A percentile compares a stretch with the other conserved stretches of the same genome.
These are phyloP conservation scores for Linderniella brevidens DNA, from an alignment of 257 asterid genomes.

Conservation along the genomic window DNA sequence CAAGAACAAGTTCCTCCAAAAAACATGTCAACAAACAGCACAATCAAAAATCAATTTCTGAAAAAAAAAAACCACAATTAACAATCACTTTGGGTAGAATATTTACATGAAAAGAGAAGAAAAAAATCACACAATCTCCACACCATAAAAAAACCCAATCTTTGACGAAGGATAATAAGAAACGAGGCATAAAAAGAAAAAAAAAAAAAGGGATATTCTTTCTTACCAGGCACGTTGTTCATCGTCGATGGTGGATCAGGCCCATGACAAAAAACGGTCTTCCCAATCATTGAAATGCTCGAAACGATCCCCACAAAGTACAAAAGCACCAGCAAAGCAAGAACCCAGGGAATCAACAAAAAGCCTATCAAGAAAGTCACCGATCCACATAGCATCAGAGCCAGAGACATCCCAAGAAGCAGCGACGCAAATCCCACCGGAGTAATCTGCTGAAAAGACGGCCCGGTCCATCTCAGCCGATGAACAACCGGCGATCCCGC, in stretches of 20 bases:
- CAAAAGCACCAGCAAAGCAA: constrained; percentile 53
- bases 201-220: too few relatives aligned
- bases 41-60: too few relatives aligned
- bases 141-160: too few relatives aligned
- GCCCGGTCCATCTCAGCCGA: constrained; percentile 11
- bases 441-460: constrained; percentile 36
- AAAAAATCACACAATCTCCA: too few relatives aligned
- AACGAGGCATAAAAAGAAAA: too few relatives aligned
- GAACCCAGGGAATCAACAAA: constrained; percentile 91
- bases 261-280: constrained; percentile 32
- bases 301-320: constrained; percentile 75
- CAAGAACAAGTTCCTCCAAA: too few relatives aligned
- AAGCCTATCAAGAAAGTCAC: constrained; percentile 82
- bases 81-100: too few relatives aligned
- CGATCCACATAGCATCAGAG: constrained; percentile 80
- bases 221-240: constrained; percentile 44
- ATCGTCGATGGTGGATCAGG: constrained; percentile 25
- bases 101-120: too few relatives aligned
- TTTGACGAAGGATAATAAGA: too few relatives aligned
- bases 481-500: constrained; percentile 1
- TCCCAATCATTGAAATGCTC: constrained; percentile 65
- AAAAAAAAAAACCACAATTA: too few relatives aligned
- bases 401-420: constrained; percentile 57
- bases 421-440: constrained; percentile 71
- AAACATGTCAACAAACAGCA: too few relatives aligned